Evolutionary conservation across 352 stramenopile genomes (phyloP), one percentile per base, ranked within the genome.

Genomic region (Globisporangium spinosum): DNA sequence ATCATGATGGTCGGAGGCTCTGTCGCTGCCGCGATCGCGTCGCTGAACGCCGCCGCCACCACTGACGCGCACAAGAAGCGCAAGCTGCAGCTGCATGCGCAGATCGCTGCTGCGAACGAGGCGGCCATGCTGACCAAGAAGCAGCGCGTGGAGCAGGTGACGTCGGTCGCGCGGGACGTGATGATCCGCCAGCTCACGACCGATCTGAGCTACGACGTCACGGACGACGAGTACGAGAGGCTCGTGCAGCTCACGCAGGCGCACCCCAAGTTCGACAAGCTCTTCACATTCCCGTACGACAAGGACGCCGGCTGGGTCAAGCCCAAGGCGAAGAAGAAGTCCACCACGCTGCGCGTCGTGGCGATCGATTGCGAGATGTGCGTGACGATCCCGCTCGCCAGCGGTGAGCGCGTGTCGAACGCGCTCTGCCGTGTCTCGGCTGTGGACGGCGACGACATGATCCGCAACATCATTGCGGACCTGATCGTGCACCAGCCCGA

Each of bases 281-380:
- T 84, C 17, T 96, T 86, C 61, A 61, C 60, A 3, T 93, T 94
- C 57, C 81, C 82, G 20, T 71, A 72, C 1, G 60, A 73, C 47
- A 68, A 59, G 25, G 60, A 74, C 22, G 40, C 70, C 0, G 74
- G 76, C 1, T 95, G 88, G 86, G 78, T 93, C 20, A 87, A 62
- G 53, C 76, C 87, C 53, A 83, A 79, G 54, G 68, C 64, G 27
- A 93, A 87, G 72, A 90, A 80, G 69, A 90, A 84, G 60, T 63
- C 77, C 34, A 80, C 77, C 45, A 73, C 84, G 20, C 72, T 91
- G 22, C 84, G 87, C 68, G 83, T 95, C 56, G 74, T 94, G 22
- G 88, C 88, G 25, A 32, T 96, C 32, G 88, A 96, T 79, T 96
- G 88, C 67, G 88, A 96, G 58, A 96, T 96, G 88, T 96, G 88